Percentiles rank a stretch among this genome's conserved stretches.
Evolutionary conservation across 805 yeast genomes (phyloP).

Genomic region (Starmerella scarabaei): DNA sequence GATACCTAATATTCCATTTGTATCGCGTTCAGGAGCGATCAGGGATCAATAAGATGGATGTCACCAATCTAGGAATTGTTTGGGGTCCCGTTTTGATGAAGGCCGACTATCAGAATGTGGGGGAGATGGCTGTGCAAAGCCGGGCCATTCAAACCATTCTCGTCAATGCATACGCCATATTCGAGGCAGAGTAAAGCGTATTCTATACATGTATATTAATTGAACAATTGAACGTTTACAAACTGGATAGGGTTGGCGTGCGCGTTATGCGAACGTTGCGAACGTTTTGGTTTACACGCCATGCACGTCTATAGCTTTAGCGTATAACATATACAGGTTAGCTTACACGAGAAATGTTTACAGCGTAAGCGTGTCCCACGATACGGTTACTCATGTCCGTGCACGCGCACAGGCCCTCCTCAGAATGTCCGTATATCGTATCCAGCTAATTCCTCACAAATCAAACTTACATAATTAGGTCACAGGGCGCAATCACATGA

Average conservation of each 20-base stretch:
- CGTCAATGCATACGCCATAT: slow-evolving; percentile 69
- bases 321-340: no score
- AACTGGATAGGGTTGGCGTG: neutral
- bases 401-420: no score
- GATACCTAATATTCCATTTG: slow-evolving; percentile 76
- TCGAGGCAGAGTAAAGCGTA: slow-evolving; percentile 39
- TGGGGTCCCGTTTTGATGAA: slow-evolving; percentile 89
- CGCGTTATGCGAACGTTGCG: neutral
- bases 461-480: no score
- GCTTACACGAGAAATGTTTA: no score
- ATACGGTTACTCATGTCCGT: no score
- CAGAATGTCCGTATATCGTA: no score
- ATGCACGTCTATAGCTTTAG: no score
- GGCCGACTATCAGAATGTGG: slow-evolving; percentile 49
- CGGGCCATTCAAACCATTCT: slow-evolving; percentile 74
- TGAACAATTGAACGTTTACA: slow-evolving; percentile 7
- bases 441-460: no score
- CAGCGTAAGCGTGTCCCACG: no score
- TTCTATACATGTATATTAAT: neutral
- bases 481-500: neutral
- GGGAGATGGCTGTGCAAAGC: slow-evolving; percentile 64
- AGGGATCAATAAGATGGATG: slow-evolving; percentile 63
- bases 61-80: slow-evolving; percentile 68
- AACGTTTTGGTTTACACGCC: neutral
- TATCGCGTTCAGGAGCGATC: slow-evolving; percentile 55